Evolutionary conservation across 2,329 filamentous ascomycete species (phyloP).

Genomic region (Thyridium curvatum): DNA sequence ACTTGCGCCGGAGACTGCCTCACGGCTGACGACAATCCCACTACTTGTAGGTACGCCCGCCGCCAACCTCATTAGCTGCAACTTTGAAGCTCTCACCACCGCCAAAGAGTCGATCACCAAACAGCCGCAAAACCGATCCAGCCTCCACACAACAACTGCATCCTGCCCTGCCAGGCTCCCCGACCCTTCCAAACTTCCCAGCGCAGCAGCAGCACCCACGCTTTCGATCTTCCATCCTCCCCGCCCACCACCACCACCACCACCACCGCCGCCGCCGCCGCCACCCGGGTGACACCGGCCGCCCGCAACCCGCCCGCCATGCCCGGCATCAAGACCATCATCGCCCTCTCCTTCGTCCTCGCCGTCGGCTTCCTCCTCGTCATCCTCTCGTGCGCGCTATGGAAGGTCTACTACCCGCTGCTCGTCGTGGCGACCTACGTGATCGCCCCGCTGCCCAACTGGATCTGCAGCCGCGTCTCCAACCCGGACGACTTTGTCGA

Average conservation of each 20-base stretch:
- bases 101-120: too few relatives aligned
- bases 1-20: too few relatives aligned
- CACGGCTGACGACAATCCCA: neutral
- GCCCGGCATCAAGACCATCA: slow-evolving; percentile 81
- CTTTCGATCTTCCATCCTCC: neutral
- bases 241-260: slow-evolving; percentile 18
- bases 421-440: slow-evolving; percentile 95
- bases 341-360: slow-evolving; percentile 96
- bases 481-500: slow-evolving; percentile 94
- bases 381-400: slow-evolving; percentile 94
- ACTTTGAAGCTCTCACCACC: too few relatives aligned
- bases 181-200: too few relatives aligned
- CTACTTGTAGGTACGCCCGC: neutral
- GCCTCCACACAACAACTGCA: too few relatives aligned
- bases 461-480: slow-evolving; percentile 82
- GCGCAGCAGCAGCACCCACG: too few relatives aligned
- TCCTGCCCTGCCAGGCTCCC: too few relatives aligned
- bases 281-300: slow-evolving; percentile 9
- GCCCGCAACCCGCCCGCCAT: neutral
- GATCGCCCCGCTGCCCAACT: slow-evolving; percentile 90
- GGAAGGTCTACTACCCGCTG: slow-evolving; percentile 88
- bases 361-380: slow-evolving; percentile 98
- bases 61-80: too few relatives aligned
- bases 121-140: too few relatives aligned
- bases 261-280: slow-evolving; percentile 9